These are phyloP conservation scores for Monotropa hypopitys DNA, from an alignment of 179 eudicot genomes.

Conservation along the genomic window DNA sequence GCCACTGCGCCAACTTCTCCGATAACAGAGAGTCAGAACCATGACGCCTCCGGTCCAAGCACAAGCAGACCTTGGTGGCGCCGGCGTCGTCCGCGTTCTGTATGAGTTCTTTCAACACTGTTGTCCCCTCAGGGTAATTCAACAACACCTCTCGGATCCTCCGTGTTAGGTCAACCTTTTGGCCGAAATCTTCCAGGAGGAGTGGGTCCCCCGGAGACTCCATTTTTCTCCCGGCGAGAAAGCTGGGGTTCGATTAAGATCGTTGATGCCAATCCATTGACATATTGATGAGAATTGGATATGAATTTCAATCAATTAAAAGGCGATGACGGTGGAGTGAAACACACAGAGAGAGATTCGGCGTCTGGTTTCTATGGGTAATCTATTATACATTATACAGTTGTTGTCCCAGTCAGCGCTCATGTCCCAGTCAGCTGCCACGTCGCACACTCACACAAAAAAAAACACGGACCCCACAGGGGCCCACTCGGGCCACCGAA, in stretches of 20 bases:
- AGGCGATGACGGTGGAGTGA: neutral
- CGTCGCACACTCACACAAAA: too few relatives aligned
- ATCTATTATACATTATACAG: too few relatives aligned
- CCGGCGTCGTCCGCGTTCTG: slow-evolving; percentile 98
- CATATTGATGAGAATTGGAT: neutral
- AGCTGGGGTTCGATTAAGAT: neutral
- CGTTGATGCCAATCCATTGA: neutral
- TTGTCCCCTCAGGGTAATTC: slow-evolving; percentile 91
- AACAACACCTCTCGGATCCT: slow-evolving; percentile 72
- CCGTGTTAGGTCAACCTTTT: slow-evolving; percentile 87
- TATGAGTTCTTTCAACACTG: slow-evolving; percentile 72
- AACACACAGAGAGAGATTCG: neutral
- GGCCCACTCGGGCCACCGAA: too few relatives aligned
- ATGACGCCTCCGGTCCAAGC: slow-evolving; percentile 72
- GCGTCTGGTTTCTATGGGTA: too few relatives aligned
- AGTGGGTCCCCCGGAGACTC: slow-evolving; percentile 11
- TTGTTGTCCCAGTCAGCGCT: too few relatives aligned
- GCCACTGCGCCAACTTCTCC: slow-evolving; percentile 58
- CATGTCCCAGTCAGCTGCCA: too few relatives aligned
- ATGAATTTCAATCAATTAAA: neutral
- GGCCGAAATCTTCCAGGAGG: slow-evolving; percentile 85
- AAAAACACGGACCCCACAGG: too few relatives aligned
- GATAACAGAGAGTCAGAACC: slow-evolving; percentile 45
- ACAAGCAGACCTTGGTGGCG: slow-evolving; percentile 64
- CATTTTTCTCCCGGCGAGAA: neutral